Evolutionary conservation across 2,329 filamentous ascomycete species (phyloP).

Genomic region (Ophiocordyceps camponoti-leonardi): DNA sequence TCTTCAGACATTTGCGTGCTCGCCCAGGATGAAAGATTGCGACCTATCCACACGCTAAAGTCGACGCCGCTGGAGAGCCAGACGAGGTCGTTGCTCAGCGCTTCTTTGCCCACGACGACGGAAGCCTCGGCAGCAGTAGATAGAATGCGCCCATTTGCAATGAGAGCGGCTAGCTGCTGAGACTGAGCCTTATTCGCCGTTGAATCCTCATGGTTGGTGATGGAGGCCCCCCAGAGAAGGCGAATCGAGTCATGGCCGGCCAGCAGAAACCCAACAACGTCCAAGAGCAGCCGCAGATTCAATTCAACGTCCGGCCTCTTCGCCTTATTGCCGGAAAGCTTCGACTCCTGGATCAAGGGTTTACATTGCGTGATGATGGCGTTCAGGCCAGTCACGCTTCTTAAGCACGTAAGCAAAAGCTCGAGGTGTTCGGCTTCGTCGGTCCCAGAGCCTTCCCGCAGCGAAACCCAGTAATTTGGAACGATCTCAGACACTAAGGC

Average conservation of each 20-base stretch:
- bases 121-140: constrained; percentile 39
- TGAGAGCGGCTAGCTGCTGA: constrained; percentile 21
- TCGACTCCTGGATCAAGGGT: constrained; percentile 36
- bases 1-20: constrained; percentile 14
- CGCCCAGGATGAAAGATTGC: constrained; percentile 36
- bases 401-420: constrained; percentile 46
- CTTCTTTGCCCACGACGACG: constrained; percentile 23
- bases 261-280: constrained; percentile 25
- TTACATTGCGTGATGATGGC: constrained; percentile 56
- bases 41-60: constrained; percentile 57
- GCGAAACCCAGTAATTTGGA: constrained; percentile 63
- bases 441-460: constrained; percentile 27
- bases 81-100: constrained; percentile 6
- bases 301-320: constrained; percentile 24
- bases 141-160: constrained; percentile 31
- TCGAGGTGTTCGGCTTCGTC: constrained; percentile 9
- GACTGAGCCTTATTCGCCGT: constrained; percentile 14
- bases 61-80: constrained; percentile 50
- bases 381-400: constrained; percentile 61
- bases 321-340: constrained; percentile 16
- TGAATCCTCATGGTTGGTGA: constrained; percentile 6
- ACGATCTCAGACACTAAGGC: constrained; percentile 56
- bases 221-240: constrained; percentile 20
- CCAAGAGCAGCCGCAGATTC: constrained; percentile 25
- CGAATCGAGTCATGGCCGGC: constrained; percentile 16